Conservation (phyloP, 1,139 yeast species). For the Kodamaea plutei region DNA sequence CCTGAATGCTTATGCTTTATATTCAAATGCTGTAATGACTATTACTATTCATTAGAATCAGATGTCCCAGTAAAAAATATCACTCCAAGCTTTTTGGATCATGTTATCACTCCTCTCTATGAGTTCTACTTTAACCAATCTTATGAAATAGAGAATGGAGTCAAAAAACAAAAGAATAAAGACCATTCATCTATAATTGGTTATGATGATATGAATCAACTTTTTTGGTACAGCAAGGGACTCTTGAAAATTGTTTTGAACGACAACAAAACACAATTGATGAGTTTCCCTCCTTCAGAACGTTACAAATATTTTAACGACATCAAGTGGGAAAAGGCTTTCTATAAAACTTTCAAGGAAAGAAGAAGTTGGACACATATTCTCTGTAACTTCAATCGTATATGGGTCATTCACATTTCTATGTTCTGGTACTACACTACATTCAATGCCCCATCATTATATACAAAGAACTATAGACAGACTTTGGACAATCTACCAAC, state of each 20-base stretch:
- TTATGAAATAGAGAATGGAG: constrained; percentile 30
- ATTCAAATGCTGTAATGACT: constrained; percentile 29
- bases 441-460: constrained; percentile 72
- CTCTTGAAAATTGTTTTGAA: constrained; percentile 44
- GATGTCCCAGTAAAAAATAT: not conserved
- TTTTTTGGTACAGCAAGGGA: constrained; percentile 76
- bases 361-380: constrained; percentile 76
- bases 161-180: constrained; percentile 48
- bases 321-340: constrained; percentile 59
- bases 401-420: constrained; percentile 78
- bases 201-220: constrained; percentile 81
- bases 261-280: constrained; percentile 34
- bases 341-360: constrained; percentile 72
- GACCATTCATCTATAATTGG: constrained; percentile 76
- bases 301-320: constrained; percentile 47
- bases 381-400: constrained; percentile 70
- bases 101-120: constrained; percentile 47
- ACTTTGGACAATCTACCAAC: constrained; percentile 68
- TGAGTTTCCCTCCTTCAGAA: constrained; percentile 18
- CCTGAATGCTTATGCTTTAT: constrained; percentile 43
- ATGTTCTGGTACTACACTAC: constrained; percentile 81
- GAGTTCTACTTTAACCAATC: constrained; percentile 41
- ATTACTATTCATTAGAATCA: constrained; percentile 22
- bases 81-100: constrained; percentile 27
- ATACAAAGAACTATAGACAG: constrained; percentile 53